Conservation (phyloP, 179 eudicot species). For the Sideroxylon spinosum region DNA sequence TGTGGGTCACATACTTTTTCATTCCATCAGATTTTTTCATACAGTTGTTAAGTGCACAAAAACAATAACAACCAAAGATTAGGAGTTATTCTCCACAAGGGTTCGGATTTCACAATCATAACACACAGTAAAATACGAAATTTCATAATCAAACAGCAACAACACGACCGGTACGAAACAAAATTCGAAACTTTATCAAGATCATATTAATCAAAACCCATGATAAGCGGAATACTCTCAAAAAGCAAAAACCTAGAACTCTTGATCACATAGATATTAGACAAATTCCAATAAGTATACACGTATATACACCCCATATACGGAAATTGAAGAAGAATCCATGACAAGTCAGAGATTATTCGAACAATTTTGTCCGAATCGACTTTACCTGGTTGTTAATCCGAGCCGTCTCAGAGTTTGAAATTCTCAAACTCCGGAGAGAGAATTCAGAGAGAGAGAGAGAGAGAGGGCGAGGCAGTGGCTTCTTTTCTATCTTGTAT, state of each 20-base stretch:
- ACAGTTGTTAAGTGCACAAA: too few species aligned
- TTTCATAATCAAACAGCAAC: background rate
- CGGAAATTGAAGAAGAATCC: background rate
- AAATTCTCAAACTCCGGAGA: slow-evolving; percentile 8
- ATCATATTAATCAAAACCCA: slow-evolving; percentile 9
- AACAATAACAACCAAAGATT: background rate
- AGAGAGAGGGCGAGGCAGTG: slow-evolving; percentile 13
- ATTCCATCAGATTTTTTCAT: too few species aligned
- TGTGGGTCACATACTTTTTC: too few species aligned
- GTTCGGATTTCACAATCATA: background rate
- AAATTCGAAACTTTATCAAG: background rate
- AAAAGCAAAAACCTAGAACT: slow-evolving; percentile 5
- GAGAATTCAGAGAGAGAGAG: background rate
- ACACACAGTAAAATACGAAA: background rate
- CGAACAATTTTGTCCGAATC: background rate
- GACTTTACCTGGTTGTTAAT: background rate
- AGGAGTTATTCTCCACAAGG: background rate
- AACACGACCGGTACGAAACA: background rate
- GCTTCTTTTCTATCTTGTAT: background rate
- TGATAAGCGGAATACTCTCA: background rate
- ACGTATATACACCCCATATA: background rate
- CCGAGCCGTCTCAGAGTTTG: background rate
- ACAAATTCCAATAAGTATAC: background rate
- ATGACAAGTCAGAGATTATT: background rate
- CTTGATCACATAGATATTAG: background rate